Conservation (phyloP, 192 early-diverging fungal species). For the Linnemannia elongata region DNA sequence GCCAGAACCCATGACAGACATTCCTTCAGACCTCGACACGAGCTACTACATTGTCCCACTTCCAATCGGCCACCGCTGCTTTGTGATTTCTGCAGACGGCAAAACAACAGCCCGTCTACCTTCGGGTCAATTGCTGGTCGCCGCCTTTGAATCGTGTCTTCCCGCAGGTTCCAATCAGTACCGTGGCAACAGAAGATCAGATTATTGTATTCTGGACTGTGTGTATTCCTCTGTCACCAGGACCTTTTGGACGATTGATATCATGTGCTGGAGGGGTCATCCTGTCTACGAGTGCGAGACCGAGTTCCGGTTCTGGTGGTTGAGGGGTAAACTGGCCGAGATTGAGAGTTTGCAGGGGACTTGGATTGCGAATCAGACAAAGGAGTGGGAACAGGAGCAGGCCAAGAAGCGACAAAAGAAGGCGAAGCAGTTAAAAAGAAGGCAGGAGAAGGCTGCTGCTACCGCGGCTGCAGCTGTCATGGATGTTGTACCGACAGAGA, state of each 20-base stretch:
- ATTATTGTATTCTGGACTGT: constrained; percentile 73
- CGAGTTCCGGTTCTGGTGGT: constrained; percentile 70
- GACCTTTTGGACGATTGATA: constrained; percentile 70
- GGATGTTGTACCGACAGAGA: not conserved
- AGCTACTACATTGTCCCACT: constrained; percentile 68
- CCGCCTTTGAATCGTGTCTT: constrained; percentile 64
- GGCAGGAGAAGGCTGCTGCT: constrained; percentile 36
- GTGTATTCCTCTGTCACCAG: constrained; percentile 63
- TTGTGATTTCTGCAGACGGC: constrained; percentile 67
- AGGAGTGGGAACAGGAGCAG: constrained; percentile 37
- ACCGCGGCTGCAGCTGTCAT: constrained; percentile 15
- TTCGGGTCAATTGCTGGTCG: constrained; percentile 25
- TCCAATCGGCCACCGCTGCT: constrained; percentile 69
- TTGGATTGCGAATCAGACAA: constrained; percentile 40
- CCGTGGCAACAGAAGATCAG: constrained; percentile 62
- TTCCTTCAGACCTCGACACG: constrained; percentile 63
- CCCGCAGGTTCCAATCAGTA: constrained; percentile 65
- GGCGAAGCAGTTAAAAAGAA: constrained; percentile 26
- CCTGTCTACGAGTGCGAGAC: constrained; percentile 75
- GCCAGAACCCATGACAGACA: constrained; percentile 64
- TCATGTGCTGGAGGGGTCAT: constrained; percentile 74
- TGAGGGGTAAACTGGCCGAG: constrained; percentile 59
- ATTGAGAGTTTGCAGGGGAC: constrained; percentile 57
- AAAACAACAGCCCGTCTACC: constrained; percentile 36
- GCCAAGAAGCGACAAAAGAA: constrained; percentile 33